These are phyloP conservation scores for Cyphellophora europaea DNA, from an alignment of 2,329 filamentous ascomycete species.

Conservation along the genomic window DNA sequence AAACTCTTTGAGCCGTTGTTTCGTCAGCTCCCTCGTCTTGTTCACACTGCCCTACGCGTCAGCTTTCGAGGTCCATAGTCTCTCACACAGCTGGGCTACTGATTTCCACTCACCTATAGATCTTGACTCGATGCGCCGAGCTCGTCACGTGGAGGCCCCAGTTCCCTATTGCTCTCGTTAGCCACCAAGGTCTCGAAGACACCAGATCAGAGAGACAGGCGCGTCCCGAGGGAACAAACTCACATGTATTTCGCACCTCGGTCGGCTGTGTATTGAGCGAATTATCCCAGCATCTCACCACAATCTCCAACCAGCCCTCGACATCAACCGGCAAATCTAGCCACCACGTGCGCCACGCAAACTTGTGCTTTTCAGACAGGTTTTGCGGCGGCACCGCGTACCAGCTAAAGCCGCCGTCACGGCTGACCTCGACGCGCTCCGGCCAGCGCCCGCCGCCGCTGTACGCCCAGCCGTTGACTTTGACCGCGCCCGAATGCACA, in stretches of 20 bases:
- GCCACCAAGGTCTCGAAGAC: no score
- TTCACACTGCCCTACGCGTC: constrained; percentile 23
- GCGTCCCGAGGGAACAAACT: no score
- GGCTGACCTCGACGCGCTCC: constrained; percentile 53
- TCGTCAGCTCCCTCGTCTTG: constrained; percentile 21
- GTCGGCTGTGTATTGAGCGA: constrained; percentile 51
- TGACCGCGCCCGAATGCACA: constrained; percentile 50
- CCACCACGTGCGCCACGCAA: constrained; percentile 57
- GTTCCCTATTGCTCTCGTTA: no score
- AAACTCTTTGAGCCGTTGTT: constrained; percentile 21
- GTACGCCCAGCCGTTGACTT: constrained; percentile 52
- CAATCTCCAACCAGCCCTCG: constrained; percentile 53
- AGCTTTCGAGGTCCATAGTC: no score
- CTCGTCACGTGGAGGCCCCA: constrained; percentile 31
- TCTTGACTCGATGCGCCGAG: constrained; percentile 28
- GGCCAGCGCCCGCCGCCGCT: constrained; percentile 51
- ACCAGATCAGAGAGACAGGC: no score
- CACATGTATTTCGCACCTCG: constrained; percentile 38
- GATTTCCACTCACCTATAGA: constrained; percentile 31
- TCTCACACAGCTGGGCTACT: no score
- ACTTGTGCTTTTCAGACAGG: constrained; percentile 52
- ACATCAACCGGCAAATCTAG: constrained; percentile 53
- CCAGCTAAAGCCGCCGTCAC: constrained; percentile 56
- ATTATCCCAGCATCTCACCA: constrained; percentile 54
- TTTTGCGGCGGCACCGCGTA: constrained; percentile 53